Base-by-base conservation (phyloP, 2,329 filamentous ascomycete genomes). In the Penicillium verrucosum region DNA sequence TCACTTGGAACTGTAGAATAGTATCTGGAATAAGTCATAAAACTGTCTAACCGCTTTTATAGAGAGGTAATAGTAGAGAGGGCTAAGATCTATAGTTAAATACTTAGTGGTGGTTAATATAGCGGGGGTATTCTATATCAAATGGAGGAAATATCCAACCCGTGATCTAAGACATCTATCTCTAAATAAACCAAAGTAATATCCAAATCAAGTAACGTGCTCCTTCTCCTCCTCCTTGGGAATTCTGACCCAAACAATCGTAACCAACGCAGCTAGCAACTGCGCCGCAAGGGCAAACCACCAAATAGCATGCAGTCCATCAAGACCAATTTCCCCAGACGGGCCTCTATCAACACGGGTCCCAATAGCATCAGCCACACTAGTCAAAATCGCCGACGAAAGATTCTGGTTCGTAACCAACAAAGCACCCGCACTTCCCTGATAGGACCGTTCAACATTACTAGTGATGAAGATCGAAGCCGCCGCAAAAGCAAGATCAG, bases 401-500 rank as follows among this genome's bases (percentile, higher is more conserved):
- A 80, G 64, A 54, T 80, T 80, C 63, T 80, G 77, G 40, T 78
- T 75, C 25, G 77, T 80, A 1, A 80, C 77, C 5, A 80, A 64
- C 56, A 80, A 56, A 52, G 77, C 78, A 0, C 77, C 78, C 0
- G 78, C 78, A 11, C 73, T 74, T 4, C 77, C 78, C 57, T 80
- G 78, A 51, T 80, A 80, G 1, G 73, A 77, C n/a, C 77, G 62
- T 1, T 76, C 73, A 5, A 80, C 77, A 47, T 73, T 78, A 11
- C 71, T 75, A 0, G 77, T 80, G 56, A 80, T 79, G 65, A 80
- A 80, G 43, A 80, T 80, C n/a, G 75, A 75, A 0, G 77, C 77
- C 0, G 78, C 78, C 0, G 78, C 77, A 56, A 80, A 80, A 29
- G 75, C 75, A 50, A 80, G 66, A 45, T 80, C 78, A 0, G 78